phyloP scores from a whole-genome alignment of 2,329 filamentous ascomycete species.

The Pseudocercospora fijiensis region DNA sequence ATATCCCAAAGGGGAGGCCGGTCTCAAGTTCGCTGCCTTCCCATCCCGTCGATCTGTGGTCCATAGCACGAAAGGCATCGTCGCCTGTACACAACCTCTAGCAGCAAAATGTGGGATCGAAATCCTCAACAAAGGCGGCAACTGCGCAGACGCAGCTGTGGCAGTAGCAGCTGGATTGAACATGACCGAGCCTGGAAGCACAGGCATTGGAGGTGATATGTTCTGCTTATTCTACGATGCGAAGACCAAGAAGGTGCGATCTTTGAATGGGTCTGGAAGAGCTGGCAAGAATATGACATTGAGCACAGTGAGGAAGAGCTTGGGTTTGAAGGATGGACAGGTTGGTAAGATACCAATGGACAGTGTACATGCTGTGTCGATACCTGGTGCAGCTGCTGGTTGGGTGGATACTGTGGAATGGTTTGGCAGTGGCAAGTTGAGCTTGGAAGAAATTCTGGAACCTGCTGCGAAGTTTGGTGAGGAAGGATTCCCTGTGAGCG shows the following conservation, averaged over 20 bases:
- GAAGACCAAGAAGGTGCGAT: conserved; percentile 74
- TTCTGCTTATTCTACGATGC: conserved; percentile 93
- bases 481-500: conserved; percentile 84
- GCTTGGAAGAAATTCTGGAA: conserved; percentile 70
- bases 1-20: conserved; percentile 49
- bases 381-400: conserved; percentile 86
- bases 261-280: conserved; percentile 91
- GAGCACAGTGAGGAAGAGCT: conserved; percentile 66
- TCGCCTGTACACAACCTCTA: conserved; percentile 84
- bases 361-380: conserved; percentile 78
- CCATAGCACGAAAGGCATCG: conserved; percentile 88
- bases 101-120: conserved; percentile 85
- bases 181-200: conserved; percentile 87
- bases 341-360: conserved; percentile 65
- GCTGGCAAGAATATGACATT: conserved; percentile 68
- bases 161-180: conserved; percentile 91
- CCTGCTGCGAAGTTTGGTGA: conserved; percentile 86
- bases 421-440: conserved; percentile 85
- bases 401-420: conserved; percentile 87
- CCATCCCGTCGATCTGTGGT: conserved; percentile 85
- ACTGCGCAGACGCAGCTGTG: conserved; percentile 94
- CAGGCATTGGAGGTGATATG: conserved; percentile 95
- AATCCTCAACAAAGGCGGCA: conserved; percentile 82
- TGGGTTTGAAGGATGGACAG: conserved; percentile 63
- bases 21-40: conserved; percentile 61